Base-by-base conservation (phyloP, 495 filamentous ascomycete species). In the Pseudotulostoma volvatum region DNA sequence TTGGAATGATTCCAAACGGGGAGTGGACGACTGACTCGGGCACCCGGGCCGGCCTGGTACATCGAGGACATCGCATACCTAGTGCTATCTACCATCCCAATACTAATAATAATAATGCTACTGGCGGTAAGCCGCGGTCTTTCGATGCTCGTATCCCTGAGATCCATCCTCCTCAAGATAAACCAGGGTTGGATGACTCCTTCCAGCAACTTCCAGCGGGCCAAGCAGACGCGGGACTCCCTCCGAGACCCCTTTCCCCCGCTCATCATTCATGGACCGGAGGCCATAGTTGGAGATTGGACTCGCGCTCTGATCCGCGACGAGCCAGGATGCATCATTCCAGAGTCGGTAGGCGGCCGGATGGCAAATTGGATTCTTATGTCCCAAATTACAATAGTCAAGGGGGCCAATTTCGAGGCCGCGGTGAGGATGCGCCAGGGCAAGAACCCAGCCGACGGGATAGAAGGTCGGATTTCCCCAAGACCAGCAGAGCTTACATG, bases 1-100 rank as follows among this genome's bases (percentile, higher is more conserved):
- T 92, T 14, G 88, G 90, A 11, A 74, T 77, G 46, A 77, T 79
- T 13, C 71, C 74, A 20, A 73, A 74, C 47, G 71, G 73, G 37
- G 76, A 76, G 32, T 77, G 66, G 65, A 36, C 53, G 18, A 47
- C 52, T 18, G 57, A 52, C 13, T 52, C 58, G 14, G 54, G 53
- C 16, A 44, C 53, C 33, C 51, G 55, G 37, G 31, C 43, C 23
- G 49, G 44, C 18, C 36, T 49, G 1, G 57, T 61, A 31, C 50
- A 48, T 18, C 52, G 50, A 38, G 53, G 45, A 21, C 54, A 48
- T 41, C 60, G 60, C 3, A 49, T 61, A 32, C 61, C 63, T 28
- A 52, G 49, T 13, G 52, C 47, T 34, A 48, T 48, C n/a, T n/a
- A n/a, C n/a, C n/a, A n/a, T n/a, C n/a, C n/a, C n/a, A n/a, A n/a